Conservation (phyloP, 352 stramenopile species). For the Globisporangium parvum region DNA sequence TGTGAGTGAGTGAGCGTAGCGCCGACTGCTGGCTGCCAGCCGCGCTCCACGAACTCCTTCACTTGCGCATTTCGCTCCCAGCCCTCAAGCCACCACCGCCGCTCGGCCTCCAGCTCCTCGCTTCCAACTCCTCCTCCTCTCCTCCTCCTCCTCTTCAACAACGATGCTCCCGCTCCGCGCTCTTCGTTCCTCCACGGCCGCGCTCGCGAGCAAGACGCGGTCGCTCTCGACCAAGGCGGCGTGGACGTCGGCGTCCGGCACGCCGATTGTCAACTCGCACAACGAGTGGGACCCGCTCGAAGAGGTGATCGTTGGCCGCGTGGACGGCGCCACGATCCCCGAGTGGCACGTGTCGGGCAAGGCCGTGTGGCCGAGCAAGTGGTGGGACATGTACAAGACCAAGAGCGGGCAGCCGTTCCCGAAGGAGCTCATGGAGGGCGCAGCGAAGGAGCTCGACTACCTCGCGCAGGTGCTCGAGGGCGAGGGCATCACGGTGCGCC, state of each 20-base stretch:
- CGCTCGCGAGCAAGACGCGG: conserved; percentile 2
- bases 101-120: not conserved
- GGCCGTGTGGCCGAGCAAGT: conserved; percentile 84
- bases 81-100: not conserved
- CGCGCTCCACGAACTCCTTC: not conserved
- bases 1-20: too few species aligned
- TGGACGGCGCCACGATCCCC: conserved; percentile 87
- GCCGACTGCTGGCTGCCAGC: not conserved
- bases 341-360: conserved; percentile 89
- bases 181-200: not conserved
- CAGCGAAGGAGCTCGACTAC: conserved; percentile 82
- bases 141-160: not conserved
- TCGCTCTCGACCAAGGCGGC: conserved; percentile 16
- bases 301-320: conserved; percentile 86
- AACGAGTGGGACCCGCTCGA: conserved; percentile 90
- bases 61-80: conserved; percentile 9
- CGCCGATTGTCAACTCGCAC: conserved; percentile 85
- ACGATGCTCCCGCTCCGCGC: conserved; percentile 11
- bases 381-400: conserved; percentile 90
- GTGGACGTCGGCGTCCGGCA: conserved; percentile 12
- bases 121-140: not conserved
- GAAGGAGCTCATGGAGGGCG: conserved; percentile 63
- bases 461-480: conserved; percentile 76
- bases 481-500: conserved; percentile 80
- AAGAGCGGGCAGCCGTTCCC: conserved; percentile 76